Evolutionary conservation across 257 asterid species (phyloP).

Genomic region (Solanum verrucosum): DNA sequence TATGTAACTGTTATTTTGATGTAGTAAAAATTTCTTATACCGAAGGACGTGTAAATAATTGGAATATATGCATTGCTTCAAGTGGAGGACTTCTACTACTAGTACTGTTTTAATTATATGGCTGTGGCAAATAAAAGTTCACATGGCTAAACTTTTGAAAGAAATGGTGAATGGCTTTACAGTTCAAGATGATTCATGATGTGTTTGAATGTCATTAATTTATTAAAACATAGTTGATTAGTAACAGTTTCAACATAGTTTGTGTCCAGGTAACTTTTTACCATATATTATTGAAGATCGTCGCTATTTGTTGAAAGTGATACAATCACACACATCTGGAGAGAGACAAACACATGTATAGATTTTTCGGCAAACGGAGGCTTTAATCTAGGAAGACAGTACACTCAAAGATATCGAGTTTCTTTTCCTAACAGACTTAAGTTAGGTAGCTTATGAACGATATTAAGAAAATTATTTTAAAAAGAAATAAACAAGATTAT

Average conservation of each 20-base stretch:
- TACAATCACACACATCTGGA: not conserved
- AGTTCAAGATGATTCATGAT: not conserved
- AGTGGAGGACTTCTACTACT: conserved; percentile 19
- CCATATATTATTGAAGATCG: not conserved
- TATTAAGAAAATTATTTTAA: not conserved
- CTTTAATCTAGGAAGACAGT: not conserved
- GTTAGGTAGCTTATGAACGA: not conserved
- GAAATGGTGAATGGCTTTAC: not conserved
- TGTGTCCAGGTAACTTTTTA: not conserved
- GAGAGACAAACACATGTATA: not conserved
- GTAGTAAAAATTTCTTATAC: not conserved
- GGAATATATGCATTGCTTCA: conserved; percentile 52
- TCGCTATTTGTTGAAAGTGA: not conserved
- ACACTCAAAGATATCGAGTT: not conserved
- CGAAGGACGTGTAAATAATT: not conserved
- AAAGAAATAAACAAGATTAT: not conserved
- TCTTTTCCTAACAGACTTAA: not conserved
- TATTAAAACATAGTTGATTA: not conserved
- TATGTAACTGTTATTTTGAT: not conserved
- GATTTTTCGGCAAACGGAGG: too few relatives aligned
- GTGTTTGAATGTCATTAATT: not conserved
- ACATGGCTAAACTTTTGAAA: not conserved
- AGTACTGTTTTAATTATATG: not conserved
- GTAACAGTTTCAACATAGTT: not conserved
- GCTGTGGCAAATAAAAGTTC: not conserved